These are phyloP conservation scores for Agrocybe praecox DNA, from an alignment of 768 basidiomycete genomes.

Conservation along the genomic window DNA sequence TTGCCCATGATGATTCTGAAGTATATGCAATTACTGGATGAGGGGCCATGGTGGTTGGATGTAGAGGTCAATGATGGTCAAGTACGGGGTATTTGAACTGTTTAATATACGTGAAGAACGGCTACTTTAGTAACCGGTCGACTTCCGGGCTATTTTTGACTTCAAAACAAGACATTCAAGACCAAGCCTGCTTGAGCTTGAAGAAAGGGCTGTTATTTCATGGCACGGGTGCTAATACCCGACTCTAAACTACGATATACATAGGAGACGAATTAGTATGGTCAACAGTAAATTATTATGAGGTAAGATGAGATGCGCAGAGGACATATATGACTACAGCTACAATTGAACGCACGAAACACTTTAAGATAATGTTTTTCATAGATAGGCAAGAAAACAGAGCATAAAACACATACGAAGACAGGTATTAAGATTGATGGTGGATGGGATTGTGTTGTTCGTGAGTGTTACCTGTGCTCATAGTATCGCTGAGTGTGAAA, in stretches of 20 bases:
- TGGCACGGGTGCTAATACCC: not conserved
- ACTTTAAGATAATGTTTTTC: not conserved
- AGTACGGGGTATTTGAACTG: not conserved
- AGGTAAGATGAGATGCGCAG: not conserved
- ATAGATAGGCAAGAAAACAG: constrained; percentile 4
- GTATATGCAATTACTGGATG: constrained; percentile 81
- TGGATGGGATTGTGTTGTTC: constrained; percentile 36
- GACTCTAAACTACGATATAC: not conserved
- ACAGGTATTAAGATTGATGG: constrained; percentile 4
- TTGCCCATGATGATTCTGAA: constrained; percentile 84
- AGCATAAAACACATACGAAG: not conserved
- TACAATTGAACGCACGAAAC: not conserved
- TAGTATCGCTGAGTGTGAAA: constrained; percentile 9
- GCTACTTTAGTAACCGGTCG: constrained; percentile 21
- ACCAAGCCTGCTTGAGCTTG: not conserved
- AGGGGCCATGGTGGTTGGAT: constrained; percentile 45
- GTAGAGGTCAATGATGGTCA: constrained; percentile 2
- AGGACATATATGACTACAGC: constrained; percentile 18
- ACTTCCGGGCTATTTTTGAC: not conserved
- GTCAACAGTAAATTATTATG: constrained; percentile 1
- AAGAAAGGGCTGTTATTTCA: not conserved
- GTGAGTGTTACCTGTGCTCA: constrained; percentile 34
- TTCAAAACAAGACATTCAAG: not conserved
- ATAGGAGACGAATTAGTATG: not conserved
- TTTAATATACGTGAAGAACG: constrained; percentile 21